phyloP scores from a whole-genome alignment of 2,329 filamentous ascomycete genomes.

The Trichoderma sp. region DNA sequence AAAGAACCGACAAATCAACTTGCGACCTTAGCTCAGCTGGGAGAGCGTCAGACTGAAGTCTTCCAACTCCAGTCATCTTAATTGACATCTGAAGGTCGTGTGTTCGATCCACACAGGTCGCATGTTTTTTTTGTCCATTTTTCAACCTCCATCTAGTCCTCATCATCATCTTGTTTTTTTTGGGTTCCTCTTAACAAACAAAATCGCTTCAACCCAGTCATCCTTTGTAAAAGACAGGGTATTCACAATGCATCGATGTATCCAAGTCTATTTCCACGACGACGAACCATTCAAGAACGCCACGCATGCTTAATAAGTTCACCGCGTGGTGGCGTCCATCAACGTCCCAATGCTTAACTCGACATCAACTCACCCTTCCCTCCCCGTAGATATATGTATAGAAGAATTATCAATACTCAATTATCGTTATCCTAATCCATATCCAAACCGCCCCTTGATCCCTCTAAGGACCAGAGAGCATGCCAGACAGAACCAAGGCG shows the following conservation, averaged over 20 bases:
- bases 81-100: constrained; percentile 20
- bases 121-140: not conserved
- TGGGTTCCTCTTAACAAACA: not conserved
- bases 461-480: not conserved
- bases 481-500: not conserved
- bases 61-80: not conserved
- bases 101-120: constrained; percentile 22
- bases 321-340: not conserved
- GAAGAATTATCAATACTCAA: constrained; percentile 2
- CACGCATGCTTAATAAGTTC: not conserved
- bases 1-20: not conserved
- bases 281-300: not conserved
- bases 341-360: not conserved
- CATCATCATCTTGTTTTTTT: not conserved
- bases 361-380: not conserved
- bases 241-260: not conserved
- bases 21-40: constrained; percentile 22
- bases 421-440: constrained; percentile 5
- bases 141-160: not conserved
- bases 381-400: too few relatives aligned
- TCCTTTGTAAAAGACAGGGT: not conserved
- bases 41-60: constrained; percentile 22
- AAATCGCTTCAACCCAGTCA: not conserved
- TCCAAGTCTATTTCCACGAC: not conserved
- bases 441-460: not conserved